Conservation (phyloP, 164 flowering plant genomes). For the Piper betle region DNA sequence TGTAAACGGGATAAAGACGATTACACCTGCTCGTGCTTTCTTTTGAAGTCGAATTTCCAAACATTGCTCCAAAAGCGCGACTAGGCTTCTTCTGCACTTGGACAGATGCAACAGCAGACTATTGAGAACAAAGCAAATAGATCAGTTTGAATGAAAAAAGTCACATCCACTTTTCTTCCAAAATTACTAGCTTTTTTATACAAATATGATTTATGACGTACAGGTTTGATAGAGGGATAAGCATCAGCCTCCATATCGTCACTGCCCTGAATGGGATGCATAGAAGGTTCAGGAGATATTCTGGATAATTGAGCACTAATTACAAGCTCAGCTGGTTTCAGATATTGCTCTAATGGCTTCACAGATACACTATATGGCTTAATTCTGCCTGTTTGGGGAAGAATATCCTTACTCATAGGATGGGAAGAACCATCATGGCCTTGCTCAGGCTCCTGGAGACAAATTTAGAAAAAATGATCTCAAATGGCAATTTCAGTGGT, state of each 20-base stretch:
- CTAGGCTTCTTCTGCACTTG: conserved; percentile 65
- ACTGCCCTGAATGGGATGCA: too few species aligned
- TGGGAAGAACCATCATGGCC: conserved; percentile 4
- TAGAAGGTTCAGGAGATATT: not conserved
- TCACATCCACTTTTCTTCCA: not conserved
- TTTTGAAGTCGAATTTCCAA: conserved; percentile 47
- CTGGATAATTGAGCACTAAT: not conserved
- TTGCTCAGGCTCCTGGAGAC: conserved; percentile 1
- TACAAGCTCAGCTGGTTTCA: too few species aligned
- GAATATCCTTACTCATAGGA: conserved; percentile 8
- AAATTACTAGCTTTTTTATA: not conserved
- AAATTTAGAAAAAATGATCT: not conserved
- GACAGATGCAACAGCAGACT: conserved; percentile 56
- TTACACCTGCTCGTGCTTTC: conserved; percentile 35
- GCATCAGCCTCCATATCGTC: conserved; percentile 2
- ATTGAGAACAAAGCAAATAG: not conserved
- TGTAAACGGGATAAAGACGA: not conserved
- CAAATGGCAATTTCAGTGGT: not conserved
- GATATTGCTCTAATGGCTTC: not conserved
- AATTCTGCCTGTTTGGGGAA: conserved; percentile 1
- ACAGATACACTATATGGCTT: not conserved
- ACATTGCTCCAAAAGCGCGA: conserved; percentile 70
- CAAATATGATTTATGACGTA: not conserved
- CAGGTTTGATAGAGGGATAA: conserved; percentile 13
- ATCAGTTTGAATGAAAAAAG: not conserved